Evolutionary conservation across 768 basidiomycete genomes (phyloP), one percentile per base, ranked within the genome.

Genomic region (Calocera cornea): DNA sequence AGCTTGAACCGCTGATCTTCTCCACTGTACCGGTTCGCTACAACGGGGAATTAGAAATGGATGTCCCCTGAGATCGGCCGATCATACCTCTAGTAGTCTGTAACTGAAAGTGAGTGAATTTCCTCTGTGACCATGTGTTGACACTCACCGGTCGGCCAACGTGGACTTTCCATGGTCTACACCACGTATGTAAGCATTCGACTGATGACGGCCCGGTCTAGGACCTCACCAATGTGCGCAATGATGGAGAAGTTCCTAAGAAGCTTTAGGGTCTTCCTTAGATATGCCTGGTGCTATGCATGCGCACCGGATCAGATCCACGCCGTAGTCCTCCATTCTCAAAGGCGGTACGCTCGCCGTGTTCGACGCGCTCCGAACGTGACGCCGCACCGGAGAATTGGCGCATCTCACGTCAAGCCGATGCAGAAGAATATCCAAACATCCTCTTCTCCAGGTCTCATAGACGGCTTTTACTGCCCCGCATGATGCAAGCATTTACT

Each of bases 121-220:
- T 34, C 68, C 64, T 64, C 41, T 17, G 34, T 27, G 68, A 60
- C 11, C 68, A 33, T 22, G 27, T 65, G 60, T 66, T 65, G 22
- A 16, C 22, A 78, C 84, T 66, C 72, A 87, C 85, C 92, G 80
- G 74, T 97, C 95, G 5, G 93, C 92, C 67, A 97, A 80, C 2
- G 93, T 97, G 2, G 92, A 94, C 81, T 97, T 98, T 65, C 95
- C 95, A 77, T 97, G 95, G 76, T 97, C 90, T 89, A 67, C n/a
- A 64, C n/a, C n/a, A n/a, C n/a, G 29, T 41, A 14, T 65, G 67
- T 34, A 36, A 64, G 12, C 65, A 67, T 8, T 68, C 64, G 41
- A 65, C 40, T 41, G 50, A 34, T 31, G 5, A 34, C 17, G 2
- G 16, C 67, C 31, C 27, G 41, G 66, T 34, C 33, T 68, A 31